These are phyloP conservation scores for Oryza longistaminata DNA, from an alignment of 176 grass and related monocot genomes.

Conservation along the genomic window DNA sequence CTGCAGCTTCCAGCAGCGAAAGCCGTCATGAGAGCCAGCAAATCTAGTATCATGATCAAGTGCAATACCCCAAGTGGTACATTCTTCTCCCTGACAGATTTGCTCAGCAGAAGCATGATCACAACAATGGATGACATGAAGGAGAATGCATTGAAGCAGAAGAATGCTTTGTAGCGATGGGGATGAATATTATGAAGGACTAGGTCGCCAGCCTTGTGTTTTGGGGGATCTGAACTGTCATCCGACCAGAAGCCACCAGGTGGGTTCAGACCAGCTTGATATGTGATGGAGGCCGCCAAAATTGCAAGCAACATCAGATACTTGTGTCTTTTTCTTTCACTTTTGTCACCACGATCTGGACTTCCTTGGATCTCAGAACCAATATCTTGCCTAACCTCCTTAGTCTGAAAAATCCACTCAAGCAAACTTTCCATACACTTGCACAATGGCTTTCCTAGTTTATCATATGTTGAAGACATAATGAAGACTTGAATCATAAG, in stretches of 20 bases:
- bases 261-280: conserved; percentile 53
- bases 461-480: background rate
- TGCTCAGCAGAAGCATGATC: conserved; percentile 32
- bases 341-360: background rate
- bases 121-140: conserved; percentile 44
- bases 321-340: conserved; percentile 36
- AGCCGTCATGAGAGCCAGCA: conserved; percentile 47
- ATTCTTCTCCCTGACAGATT: conserved; percentile 1
- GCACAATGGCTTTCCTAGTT: background rate
- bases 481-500: conserved; percentile 39
- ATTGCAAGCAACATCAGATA: conserved; percentile 57
- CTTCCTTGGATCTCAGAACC: background rate
- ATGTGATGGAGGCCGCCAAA: conserved; percentile 48
- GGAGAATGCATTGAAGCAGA: conserved; percentile 38
- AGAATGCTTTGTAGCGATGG: conserved; percentile 12
- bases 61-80: conserved; percentile 24
- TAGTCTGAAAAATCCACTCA: background rate
- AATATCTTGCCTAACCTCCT: background rate
- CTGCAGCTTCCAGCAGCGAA: conserved; percentile 52
- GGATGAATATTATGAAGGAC: conserved; percentile 18
- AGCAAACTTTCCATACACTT: background rate
- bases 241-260: conserved; percentile 50
- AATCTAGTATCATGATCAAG: conserved; percentile 36
- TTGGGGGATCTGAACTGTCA: background rate
- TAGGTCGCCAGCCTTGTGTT: conserved; percentile 18